These are phyloP conservation scores for Candida michaelii DNA, from an alignment of 805 yeast species.

Conservation along the genomic window DNA sequence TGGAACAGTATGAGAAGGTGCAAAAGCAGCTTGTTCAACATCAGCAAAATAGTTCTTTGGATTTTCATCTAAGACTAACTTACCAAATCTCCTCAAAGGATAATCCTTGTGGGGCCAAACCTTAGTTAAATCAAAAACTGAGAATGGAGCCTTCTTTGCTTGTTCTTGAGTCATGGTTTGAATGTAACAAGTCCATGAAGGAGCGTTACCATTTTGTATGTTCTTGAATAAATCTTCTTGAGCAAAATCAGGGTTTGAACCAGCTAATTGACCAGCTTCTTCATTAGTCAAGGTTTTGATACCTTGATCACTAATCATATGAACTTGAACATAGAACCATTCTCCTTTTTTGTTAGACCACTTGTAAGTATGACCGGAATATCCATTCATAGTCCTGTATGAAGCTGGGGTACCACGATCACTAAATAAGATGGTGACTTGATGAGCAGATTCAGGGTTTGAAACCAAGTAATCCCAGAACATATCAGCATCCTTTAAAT, in stretches of 20 bases:
- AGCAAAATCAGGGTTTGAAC: conserved; percentile 79
- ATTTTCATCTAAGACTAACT: conserved; percentile 74
- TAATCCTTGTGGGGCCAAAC: conserved; percentile 87
- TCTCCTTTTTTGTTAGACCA: conserved; percentile 76
- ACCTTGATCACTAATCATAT: conserved; percentile 67
- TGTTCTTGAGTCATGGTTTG: conserved; percentile 86
- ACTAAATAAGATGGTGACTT: conserved; percentile 68
- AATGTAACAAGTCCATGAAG: conserved; percentile 82
- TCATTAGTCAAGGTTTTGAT: conserved; percentile 52
- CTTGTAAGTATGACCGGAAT: conserved; percentile 82
- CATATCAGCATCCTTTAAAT: conserved; percentile 76
- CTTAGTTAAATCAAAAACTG: conserved; percentile 88
- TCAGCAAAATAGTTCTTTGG: conserved; percentile 85
- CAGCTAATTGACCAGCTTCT: conserved; percentile 66
- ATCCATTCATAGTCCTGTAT: conserved; percentile 77
- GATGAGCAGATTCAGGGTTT: conserved; percentile 75
- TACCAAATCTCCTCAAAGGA: conserved; percentile 86
- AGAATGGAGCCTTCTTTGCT: conserved; percentile 72
- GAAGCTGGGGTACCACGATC: conserved; percentile 83
- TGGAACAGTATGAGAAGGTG: conserved; percentile 73
- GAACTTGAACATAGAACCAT: conserved; percentile 78
- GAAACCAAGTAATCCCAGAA: conserved; percentile 80
- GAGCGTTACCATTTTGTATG: conserved; percentile 73
- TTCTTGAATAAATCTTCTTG: conserved; percentile 77
- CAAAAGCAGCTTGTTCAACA: conserved; percentile 59